These are phyloP conservation scores for Fragilariopsis cylindrus DNA, from an alignment of 108 stramenopile genomes.

Conservation along the genomic window DNA sequence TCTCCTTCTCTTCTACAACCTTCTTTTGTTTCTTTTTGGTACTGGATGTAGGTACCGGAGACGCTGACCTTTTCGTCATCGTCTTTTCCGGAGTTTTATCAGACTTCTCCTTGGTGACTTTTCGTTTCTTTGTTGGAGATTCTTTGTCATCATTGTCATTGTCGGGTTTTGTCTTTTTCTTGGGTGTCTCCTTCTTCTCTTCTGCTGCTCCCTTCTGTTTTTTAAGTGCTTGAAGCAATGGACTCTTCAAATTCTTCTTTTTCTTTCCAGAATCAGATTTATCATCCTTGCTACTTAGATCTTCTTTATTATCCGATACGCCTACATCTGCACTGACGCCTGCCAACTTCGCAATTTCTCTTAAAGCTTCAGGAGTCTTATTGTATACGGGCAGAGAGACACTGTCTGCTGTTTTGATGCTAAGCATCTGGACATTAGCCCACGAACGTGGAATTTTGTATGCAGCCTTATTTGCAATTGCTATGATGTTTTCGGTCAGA, in stretches of 20 bases:
- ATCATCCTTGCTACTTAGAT: conserved; percentile 18
- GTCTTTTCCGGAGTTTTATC: conserved; percentile 20
- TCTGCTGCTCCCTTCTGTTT: conserved; percentile 58
- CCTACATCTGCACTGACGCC: conserved; percentile 21
- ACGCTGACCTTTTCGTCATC: conserved; percentile 18
- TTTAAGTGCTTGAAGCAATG: conserved; percentile 77
- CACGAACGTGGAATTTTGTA: conserved; percentile 83
- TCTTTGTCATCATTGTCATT: conserved; percentile 1
- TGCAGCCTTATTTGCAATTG: conserved; percentile 54
- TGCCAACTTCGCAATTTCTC: conserved; percentile 58
- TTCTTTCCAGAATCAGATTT: conserved; percentile 30
- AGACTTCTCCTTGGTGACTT: conserved; percentile 10
- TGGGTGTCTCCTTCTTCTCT: conserved; percentile 16
- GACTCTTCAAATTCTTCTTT: conserved; percentile 40
- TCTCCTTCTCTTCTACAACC: conserved; percentile 18
- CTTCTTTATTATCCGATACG: conserved; percentile 20
- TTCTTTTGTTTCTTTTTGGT: conserved; percentile 35
- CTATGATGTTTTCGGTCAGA: conserved; percentile 70
- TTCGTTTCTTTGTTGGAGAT: conserved; percentile 19
- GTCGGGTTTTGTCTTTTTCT: conserved; percentile 3
- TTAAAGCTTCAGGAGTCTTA: conserved; percentile 70
- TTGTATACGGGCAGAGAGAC: conserved; percentile 86
- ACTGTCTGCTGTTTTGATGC: conserved; percentile 77
- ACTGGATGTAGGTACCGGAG: neutral
- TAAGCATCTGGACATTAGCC: conserved; percentile 85